A percentile compares a stretch with the other conserved stretches of the same genome.
Evolutionary conservation across 176 grass and related monocot genomes (phyloP).

Genomic region (Chrysopogon serrulatus): DNA sequence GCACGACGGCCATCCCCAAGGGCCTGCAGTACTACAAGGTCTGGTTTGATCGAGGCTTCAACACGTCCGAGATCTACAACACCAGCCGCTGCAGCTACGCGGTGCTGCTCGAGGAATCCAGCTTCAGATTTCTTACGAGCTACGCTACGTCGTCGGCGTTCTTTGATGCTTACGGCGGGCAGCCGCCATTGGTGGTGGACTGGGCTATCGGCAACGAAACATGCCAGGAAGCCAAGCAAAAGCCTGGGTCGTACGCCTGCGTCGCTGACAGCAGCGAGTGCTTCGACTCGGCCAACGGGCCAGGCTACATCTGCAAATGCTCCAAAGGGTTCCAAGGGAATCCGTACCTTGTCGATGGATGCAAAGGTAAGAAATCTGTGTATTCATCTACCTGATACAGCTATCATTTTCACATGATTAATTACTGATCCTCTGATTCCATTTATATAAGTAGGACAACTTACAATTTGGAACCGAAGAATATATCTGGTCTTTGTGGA

Average conservation of each 20-base stretch:
- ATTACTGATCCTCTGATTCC: neutral
- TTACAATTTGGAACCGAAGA: neutral
- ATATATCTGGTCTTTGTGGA: too few species aligned
- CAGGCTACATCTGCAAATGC: conserved; percentile 27
- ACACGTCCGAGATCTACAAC: neutral
- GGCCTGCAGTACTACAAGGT: neutral
- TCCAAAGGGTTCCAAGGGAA: neutral
- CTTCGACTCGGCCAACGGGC: neutral
- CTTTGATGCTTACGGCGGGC: neutral
- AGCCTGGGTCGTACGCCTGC: neutral
- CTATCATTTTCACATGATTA: neutral
- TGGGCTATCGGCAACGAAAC: conserved; percentile 15
- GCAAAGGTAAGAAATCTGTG: neutral
- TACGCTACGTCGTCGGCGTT: conserved; percentile 7
- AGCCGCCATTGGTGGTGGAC: neutral
- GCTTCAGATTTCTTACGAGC: neutral
- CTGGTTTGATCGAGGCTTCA: neutral
- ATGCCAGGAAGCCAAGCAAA: neutral
- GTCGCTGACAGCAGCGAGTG: neutral
- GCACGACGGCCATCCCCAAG: conserved; percentile 21
- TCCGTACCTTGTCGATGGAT: neutral
- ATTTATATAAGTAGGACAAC: too few species aligned
- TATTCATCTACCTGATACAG: neutral
- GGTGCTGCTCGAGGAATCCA: neutral
- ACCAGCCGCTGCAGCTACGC: conserved; percentile 21